phyloP scores from a whole-genome alignment of 495 filamentous ascomycete genomes.

The Penicillium coffeae region DNA sequence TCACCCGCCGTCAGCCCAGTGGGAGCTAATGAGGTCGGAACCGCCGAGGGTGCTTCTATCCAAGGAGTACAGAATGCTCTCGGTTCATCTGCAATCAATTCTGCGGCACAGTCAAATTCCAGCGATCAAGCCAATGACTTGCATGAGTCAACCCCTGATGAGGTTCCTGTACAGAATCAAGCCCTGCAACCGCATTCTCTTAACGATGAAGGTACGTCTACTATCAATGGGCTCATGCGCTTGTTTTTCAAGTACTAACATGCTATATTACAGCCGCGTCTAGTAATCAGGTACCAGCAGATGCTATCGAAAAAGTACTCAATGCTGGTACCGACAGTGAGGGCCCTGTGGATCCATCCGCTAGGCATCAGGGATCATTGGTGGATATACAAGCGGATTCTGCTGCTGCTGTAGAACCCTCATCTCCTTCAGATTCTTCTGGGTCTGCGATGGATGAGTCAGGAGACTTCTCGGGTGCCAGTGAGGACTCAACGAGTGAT shows the following conservation, averaged over 20 bases:
- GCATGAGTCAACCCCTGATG: neutral
- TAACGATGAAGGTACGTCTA: too few species aligned
- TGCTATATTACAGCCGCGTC: too few species aligned
- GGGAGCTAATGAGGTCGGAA: constrained; percentile 10
- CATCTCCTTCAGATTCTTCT: constrained; percentile 25
- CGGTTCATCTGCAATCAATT: neutral
- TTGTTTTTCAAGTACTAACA: too few species aligned
- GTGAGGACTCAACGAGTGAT: constrained; percentile 8
- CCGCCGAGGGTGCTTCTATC: neutral
- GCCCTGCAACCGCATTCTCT: too few species aligned
- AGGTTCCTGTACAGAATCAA: too few species aligned
- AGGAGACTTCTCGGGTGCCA: constrained; percentile 12
- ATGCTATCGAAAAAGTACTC: too few species aligned
- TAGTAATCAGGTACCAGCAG: too few species aligned
- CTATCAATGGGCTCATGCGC: too few species aligned
- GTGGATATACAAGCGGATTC: neutral
- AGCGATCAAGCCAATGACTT: neutral
- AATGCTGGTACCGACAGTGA: too few species aligned
- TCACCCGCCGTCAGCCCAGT: constrained; percentile 4
- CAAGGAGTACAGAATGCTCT: neutral
- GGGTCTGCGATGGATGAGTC: constrained; percentile 45
- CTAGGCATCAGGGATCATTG: neutral
- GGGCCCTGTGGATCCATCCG: neutral
- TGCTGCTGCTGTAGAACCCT: neutral
- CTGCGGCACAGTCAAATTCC: constrained; percentile 3